These are phyloP conservation scores for Lanmaoa pseudosensibilis DNA, from an alignment of 768 basidiomycete species.

Conservation along the genomic window DNA sequence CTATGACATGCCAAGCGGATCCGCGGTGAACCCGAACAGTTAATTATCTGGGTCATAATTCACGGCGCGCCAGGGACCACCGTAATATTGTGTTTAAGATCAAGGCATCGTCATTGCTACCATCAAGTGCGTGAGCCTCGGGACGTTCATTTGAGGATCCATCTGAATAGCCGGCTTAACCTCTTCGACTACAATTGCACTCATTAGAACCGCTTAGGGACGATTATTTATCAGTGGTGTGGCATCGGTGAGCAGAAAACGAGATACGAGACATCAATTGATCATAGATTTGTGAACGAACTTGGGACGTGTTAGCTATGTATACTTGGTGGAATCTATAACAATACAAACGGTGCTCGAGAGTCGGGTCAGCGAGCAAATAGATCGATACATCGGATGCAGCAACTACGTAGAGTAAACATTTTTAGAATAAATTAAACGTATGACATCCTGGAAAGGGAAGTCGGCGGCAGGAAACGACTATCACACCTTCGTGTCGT, in stretches of 20 bases:
- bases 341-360: background rate
- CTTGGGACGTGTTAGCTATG: background rate
- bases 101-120: background rate
- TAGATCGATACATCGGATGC: background rate
- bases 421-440: no score
- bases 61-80: no score
- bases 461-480: background rate
- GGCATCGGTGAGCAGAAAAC: background rate
- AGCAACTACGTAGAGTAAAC: background rate
- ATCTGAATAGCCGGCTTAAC: background rate
- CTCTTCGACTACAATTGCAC: background rate
- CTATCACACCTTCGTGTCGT: background rate
- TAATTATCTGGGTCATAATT: background rate
- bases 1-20: background rate
- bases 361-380: background rate
- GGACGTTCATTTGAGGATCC: background rate
- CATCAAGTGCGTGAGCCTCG: background rate
- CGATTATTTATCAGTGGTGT: background rate
- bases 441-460: background rate
- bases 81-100: background rate
- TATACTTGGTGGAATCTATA: background rate
- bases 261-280: no score
- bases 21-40: background rate
- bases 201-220: no score
- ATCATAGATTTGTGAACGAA: background rate